Conservation (phyloP, 345 rosid species). For the Reutealis trisperma region DNA sequence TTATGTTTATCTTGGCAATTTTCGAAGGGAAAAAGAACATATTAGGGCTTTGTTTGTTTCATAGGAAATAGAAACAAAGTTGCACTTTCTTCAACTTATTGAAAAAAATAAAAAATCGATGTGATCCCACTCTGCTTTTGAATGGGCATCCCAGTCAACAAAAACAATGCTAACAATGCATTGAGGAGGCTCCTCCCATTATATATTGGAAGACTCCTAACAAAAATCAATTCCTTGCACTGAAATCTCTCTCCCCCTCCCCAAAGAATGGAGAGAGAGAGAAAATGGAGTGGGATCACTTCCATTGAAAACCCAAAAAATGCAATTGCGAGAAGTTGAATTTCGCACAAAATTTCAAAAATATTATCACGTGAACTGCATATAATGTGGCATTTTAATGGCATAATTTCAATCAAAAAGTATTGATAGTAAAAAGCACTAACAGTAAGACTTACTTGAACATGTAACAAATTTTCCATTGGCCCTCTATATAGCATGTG, state of each 20-base stretch:
- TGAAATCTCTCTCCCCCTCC: no score
- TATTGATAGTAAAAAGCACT: no score
- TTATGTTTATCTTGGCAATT: constrained; percentile 56
- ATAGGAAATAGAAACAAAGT: neutral
- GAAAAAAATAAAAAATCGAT: no score
- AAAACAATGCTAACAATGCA: neutral
- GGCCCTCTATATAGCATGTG: constrained; percentile 43
- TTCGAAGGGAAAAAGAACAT: neutral
- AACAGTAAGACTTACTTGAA: constrained; percentile 46
- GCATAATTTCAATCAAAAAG: neutral
- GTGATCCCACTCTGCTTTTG: neutral
- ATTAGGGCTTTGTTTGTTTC: neutral
- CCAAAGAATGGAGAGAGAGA: no score
- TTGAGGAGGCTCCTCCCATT: neutral
- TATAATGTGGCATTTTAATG: neutral
- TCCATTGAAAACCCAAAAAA: neutral
- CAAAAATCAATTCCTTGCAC: neutral
- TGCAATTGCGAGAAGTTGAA: neutral
- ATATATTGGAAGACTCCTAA: neutral
- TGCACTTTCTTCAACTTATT: no score
- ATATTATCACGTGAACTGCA: neutral
- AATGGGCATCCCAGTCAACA: neutral
- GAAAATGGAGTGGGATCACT: neutral
- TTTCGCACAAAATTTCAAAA: neutral
- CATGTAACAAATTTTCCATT: constrained; percentile 44